A percentile compares a stretch with the other conserved stretches of the same genome.
These are phyloP conservation scores for Geotrichum siamense DNA, from an alignment of 1,139 yeast species.

Conservation along the genomic window DNA sequence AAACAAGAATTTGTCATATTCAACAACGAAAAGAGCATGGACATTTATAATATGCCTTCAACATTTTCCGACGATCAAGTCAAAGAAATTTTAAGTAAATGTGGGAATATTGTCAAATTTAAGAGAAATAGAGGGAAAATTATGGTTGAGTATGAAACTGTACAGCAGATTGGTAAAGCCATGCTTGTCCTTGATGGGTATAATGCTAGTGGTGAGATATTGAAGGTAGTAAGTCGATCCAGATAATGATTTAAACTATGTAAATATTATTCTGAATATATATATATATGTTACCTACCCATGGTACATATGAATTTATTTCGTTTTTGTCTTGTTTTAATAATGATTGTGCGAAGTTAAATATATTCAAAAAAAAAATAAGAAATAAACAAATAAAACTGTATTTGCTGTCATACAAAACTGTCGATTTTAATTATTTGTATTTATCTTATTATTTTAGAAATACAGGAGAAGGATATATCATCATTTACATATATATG, in stretches of 20 bases:
- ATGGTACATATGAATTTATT: too few species aligned
- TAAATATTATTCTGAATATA: too few species aligned
- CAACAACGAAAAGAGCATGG: conserved; percentile 3
- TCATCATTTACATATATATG: too few species aligned
- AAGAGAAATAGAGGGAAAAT: conserved; percentile 48
- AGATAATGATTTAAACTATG: background rate
- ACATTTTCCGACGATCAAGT: conserved; percentile 28
- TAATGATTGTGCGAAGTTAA: too few species aligned
- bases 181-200: conserved; percentile 44
- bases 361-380: too few species aligned
- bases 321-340: too few species aligned
- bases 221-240: conserved; percentile 23
- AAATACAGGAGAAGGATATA: too few species aligned
- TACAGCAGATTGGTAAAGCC: conserved; percentile 51
- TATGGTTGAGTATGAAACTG: conserved; percentile 44
- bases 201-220: conserved; percentile 34
- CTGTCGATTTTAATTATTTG: too few species aligned
- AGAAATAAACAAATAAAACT: too few species aligned
- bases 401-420: too few species aligned
- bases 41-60: conserved; percentile 27
- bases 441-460: too few species aligned
- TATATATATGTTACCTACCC: too few species aligned
- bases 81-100: conserved; percentile 34
- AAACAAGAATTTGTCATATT: conserved; percentile 20
- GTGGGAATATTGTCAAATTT: conserved; percentile 46